Conservation (phyloP, 345 rosid genomes). For the Citrus trifoliata region DNA sequence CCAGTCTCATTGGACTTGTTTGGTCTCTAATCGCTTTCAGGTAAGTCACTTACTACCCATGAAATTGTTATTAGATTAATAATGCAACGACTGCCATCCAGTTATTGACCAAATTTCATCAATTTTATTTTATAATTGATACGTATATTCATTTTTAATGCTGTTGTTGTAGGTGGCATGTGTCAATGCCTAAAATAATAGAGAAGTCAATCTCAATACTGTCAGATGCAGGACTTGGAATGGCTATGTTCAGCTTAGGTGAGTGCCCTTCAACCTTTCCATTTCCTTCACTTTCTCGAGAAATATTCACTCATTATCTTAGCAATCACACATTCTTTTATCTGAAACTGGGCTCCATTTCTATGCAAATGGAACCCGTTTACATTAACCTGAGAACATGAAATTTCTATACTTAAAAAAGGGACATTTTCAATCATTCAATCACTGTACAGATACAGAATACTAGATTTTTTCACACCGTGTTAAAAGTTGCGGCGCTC, state of each 20-base stretch:
- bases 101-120: not conserved
- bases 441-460: not conserved
- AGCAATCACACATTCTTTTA: not conserved
- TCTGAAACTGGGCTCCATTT: conserved; percentile 7
- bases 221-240: conserved; percentile 99
- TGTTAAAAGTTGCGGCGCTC: not conserved
- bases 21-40: conserved; percentile 92
- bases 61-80: not conserved
- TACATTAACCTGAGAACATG: not conserved
- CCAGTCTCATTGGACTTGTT: conserved; percentile 81
- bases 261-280: conserved; percentile 17
- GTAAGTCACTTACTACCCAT: conserved; percentile 27
- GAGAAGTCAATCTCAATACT: conserved; percentile 81
- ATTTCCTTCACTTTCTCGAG: not conserved
- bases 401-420: not conserved
- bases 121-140: not conserved
- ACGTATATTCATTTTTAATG: not conserved
- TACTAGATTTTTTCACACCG: not conserved
- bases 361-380: not conserved
- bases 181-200: conserved; percentile 81
- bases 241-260: conserved; percentile 99
- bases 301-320: not conserved
- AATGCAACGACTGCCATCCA: not conserved
- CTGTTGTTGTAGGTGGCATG: conserved; percentile 68
- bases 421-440: not conserved